Base-by-base conservation (phyloP, 2,329 filamentous ascomycete species). In the Akanthomyces dipterigenus region DNA sequence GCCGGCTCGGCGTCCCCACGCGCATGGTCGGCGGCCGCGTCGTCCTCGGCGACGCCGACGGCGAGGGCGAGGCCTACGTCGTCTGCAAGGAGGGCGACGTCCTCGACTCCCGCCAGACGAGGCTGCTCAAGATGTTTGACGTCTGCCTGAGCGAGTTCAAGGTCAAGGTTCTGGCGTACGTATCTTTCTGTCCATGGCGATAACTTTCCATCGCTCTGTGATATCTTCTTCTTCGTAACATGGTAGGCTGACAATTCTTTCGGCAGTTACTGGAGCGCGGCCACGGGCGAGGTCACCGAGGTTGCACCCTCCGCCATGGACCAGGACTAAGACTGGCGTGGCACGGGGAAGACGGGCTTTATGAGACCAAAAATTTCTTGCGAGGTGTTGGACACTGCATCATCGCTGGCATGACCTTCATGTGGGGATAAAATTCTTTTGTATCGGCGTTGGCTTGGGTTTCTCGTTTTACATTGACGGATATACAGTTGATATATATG, bases 41-140 rank as follows among this genome's bases (percentile, higher is more conserved):
- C 50, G 85, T 90, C 65, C 80, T 98, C 55, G 82, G 82, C 62
- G 77, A 77, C 66, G 82, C 78, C 64, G 74, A 72, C 59, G 87
- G 89, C 67, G 71, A 76, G 61, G 78, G 73, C 49, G 77, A 79
- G 60, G 79, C 78, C n/a, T 96, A 93, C 72, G 82, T 82, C 11
- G 86, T 99, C 55, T 98, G 93, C 78, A 87, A 86, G 70, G 88
- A 92, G 75, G 95, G 93, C 12, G 86, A 97, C 71, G 82, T 86
- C 49, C 77, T 99, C 67, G 93, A 97, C 76, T 93, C 90, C 67
- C 84, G 93, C 69, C 95, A 99, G 82, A 97, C 95, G 62, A 88
- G 92, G 65, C 78, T 99, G 71, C 76, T 99, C 75, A 98, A 98
- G 84, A 82, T 96, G 70, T 98, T 99, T 77, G 89, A 91, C 58